Percentiles rank a stretch among this genome's conserved stretches.
These are phyloP conservation scores for Geotrichum ghanense DNA, from an alignment of 805 yeast genomes.

Conservation along the genomic window DNA sequence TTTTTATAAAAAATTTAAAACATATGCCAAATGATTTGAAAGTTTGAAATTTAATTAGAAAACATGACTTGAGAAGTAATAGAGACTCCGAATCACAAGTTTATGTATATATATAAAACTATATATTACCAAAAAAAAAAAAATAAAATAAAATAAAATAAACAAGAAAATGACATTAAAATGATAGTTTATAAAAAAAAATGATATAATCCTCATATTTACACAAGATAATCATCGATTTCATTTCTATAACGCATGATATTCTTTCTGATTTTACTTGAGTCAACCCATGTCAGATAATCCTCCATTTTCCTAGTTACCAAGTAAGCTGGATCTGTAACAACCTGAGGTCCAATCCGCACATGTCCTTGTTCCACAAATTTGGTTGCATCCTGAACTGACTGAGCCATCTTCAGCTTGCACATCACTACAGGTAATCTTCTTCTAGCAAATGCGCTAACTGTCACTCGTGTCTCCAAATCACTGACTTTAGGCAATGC, in stretches of 20 bases:
- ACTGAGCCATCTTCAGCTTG: constrained; percentile 86
- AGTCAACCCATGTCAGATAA: constrained; percentile 95
- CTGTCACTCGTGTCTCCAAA: constrained; percentile 83
- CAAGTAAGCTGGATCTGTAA: constrained; percentile 91
- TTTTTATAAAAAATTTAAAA: no score
- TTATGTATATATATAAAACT: no score
- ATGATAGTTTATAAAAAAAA: no score
- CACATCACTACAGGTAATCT: constrained; percentile 93
- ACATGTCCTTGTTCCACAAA: constrained; percentile 96
- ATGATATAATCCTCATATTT: no score
- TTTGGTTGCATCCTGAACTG: constrained; percentile 75
- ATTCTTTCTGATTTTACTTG: constrained; percentile 83
- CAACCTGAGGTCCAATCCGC: constrained; percentile 90
- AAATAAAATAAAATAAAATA: no score
- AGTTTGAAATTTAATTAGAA: no score
- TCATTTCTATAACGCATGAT: constrained; percentile 75
- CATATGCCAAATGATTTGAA: no score
- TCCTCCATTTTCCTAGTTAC: constrained; percentile 93
- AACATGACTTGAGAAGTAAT: no score
- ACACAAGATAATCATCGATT: constrained; percentile 46
- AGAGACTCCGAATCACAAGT: no score
- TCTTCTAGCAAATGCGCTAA: constrained; percentile 84
- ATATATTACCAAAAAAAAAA: no score
- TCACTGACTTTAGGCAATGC: constrained; percentile 77
- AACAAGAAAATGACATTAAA: no score